These are phyloP conservation scores for Lactarius sp. DNA, from an alignment of 768 basidiomycete genomes.

Conservation along the genomic window DNA sequence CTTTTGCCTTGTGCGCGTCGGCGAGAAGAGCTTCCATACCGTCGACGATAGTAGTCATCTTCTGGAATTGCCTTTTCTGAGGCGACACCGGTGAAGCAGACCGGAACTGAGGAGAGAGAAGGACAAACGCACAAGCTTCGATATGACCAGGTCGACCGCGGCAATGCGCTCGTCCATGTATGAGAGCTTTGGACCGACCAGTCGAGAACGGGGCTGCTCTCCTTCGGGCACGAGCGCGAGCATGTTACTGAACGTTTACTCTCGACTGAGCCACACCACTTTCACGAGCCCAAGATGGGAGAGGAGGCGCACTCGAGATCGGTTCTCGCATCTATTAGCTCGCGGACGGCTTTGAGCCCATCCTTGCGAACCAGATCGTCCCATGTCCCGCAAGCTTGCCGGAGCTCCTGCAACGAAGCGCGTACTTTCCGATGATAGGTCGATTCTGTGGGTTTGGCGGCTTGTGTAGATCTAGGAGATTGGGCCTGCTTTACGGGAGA, in stretches of 20 bases:
- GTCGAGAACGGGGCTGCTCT: constrained; percentile 48
- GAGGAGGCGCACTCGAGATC: constrained; percentile 67
- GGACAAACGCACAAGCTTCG: constrained; percentile 55
- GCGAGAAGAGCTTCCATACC: constrained; percentile 56
- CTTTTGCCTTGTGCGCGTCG: constrained; percentile 68
- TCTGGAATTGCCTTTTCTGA: constrained; percentile 67
- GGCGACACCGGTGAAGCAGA: not conserved
- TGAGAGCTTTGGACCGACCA: constrained; percentile 62
- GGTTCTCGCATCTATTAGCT: constrained; percentile 71
- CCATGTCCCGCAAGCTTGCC: constrained; percentile 63
- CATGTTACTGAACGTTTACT: constrained; percentile 48
- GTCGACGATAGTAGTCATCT: constrained; percentile 60
- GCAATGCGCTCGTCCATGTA: constrained; percentile 62
- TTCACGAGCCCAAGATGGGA: not conserved
- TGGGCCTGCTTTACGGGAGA: constrained; percentile 52
- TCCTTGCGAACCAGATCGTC: constrained; percentile 77
- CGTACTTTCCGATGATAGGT: constrained; percentile 79
- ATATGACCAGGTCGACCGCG: constrained; percentile 52
- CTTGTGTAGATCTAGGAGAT: constrained; percentile 35
- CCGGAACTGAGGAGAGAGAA: not conserved
- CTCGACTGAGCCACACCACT: not conserved
- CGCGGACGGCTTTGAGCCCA: constrained; percentile 69
- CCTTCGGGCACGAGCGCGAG: constrained; percentile 49
- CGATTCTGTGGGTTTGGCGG: constrained; percentile 54
- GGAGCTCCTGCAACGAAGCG: constrained; percentile 62